Evolutionary conservation across 2,329 filamentous ascomycete genomes (phyloP).

Genomic region (Eutypella sp.): DNA sequence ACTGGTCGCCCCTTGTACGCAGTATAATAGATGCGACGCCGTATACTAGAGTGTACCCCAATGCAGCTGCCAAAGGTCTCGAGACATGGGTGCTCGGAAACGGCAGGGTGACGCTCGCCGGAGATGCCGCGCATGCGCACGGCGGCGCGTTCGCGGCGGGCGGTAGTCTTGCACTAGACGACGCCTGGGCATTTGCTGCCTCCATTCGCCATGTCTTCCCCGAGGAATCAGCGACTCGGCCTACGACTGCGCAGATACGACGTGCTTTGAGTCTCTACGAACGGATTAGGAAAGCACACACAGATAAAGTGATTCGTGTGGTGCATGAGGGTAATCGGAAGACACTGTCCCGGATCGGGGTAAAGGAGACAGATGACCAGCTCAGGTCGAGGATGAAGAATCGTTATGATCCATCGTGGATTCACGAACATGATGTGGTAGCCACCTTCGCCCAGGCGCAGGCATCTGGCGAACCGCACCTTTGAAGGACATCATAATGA

Average conservation of each 20-base stretch:
- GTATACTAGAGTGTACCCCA: slow-evolving; percentile 36
- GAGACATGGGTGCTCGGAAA: slow-evolving; percentile 36
- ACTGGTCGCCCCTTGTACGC: slow-evolving; percentile 38
- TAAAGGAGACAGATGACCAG: slow-evolving; percentile 31
- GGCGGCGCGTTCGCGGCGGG: slow-evolving; percentile 37
- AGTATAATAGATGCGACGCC: slow-evolving; percentile 37
- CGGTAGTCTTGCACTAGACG: slow-evolving; percentile 35
- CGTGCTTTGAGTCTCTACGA: slow-evolving; percentile 35
- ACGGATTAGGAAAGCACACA: slow-evolving; percentile 37
- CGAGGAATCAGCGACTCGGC: neutral
- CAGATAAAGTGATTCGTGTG: slow-evolving; percentile 29
- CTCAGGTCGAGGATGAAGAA: slow-evolving; percentile 30
- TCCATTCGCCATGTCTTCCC: slow-evolving; percentile 33
- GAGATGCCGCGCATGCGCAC: slow-evolving; percentile 37
- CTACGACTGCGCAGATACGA: slow-evolving; percentile 15
- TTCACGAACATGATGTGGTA: slow-evolving; percentile 43
- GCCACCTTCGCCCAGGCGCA: slow-evolving; percentile 27
- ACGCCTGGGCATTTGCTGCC: slow-evolving; percentile 36
- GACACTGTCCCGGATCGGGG: slow-evolving; percentile 17
- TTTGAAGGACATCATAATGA: neutral
- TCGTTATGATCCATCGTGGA: slow-evolving; percentile 35
- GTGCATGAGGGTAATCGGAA: slow-evolving; percentile 28
- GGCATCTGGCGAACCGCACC: too few species aligned
- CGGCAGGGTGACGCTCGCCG: slow-evolving; percentile 30
- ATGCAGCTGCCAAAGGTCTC: slow-evolving; percentile 34